These are phyloP conservation scores for Stagonosporopsis chrysanthemi DNA, from an alignment of 2,329 filamentous ascomycete species.

Conservation along the genomic window DNA sequence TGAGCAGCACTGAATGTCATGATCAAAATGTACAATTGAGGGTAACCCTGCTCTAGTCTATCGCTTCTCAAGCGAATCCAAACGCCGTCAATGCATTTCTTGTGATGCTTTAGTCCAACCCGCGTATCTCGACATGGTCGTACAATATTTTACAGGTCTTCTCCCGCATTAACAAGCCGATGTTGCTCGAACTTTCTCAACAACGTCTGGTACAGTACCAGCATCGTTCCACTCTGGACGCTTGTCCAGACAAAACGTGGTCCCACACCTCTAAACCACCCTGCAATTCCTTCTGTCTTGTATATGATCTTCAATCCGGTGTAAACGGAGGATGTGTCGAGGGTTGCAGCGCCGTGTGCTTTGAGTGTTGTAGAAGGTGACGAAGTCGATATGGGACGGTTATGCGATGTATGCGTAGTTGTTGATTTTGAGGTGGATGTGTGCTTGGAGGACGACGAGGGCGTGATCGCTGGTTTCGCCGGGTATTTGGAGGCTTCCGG, in stretches of 20 bases:
- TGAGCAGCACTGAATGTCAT: neutral
- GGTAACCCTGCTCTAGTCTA: conserved; percentile 18
- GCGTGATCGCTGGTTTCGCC: conserved; percentile 27
- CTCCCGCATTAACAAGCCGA: conserved; percentile 45
- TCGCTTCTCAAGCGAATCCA: conserved; percentile 17
- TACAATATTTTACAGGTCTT: conserved; percentile 30
- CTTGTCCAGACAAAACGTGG: conserved; percentile 96
- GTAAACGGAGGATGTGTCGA: conserved; percentile 89
- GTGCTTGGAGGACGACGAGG: conserved; percentile 43
- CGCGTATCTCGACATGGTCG: conserved; percentile 20
- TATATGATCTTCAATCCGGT: conserved; percentile 89
- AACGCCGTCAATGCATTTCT: conserved; percentile 30
- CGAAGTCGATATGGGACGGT: conserved; percentile 84
- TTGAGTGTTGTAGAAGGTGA: conserved; percentile 85
- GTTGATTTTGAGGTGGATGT: conserved; percentile 31
- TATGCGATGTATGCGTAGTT: conserved; percentile 46
- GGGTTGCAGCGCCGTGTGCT: conserved; percentile 76
- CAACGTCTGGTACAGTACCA: conserved; percentile 91
- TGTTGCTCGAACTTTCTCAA: conserved; percentile 76
- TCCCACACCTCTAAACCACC: conserved; percentile 94
- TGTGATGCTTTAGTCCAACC: conserved; percentile 9
- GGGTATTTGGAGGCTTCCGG: conserved; percentile 23
- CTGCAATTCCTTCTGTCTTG: conserved; percentile 82
- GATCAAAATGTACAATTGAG: conserved; percentile 4
- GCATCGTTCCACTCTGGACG: conserved; percentile 95